Conservation (phyloP, 2,329 filamentous ascomycete genomes). For the Curvularia sp. region DNA sequence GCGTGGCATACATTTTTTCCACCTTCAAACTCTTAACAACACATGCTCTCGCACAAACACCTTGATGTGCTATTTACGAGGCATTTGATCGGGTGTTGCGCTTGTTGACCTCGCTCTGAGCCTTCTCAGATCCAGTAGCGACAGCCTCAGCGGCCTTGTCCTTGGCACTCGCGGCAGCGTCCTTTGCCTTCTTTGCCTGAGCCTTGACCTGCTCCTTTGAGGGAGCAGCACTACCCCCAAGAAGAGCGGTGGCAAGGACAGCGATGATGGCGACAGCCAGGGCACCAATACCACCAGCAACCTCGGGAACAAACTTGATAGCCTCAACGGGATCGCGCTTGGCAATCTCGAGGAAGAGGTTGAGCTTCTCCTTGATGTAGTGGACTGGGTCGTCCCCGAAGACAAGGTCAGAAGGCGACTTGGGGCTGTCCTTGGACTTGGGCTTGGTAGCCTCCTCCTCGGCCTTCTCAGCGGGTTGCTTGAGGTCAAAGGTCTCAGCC, state of each 20-base stretch:
- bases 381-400: slow-evolving; percentile 90
- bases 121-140: slow-evolving; percentile 71
- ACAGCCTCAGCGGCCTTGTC: slow-evolving; percentile 72
- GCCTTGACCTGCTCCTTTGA: slow-evolving; percentile 73
- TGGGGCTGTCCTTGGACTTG: slow-evolving; percentile 69
- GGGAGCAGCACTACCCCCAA: slow-evolving; percentile 67
- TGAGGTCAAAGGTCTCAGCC: slow-evolving; percentile 87
- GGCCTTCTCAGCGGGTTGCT: slow-evolving; percentile 82
- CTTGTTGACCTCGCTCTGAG: slow-evolving; percentile 73
- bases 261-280: slow-evolving; percentile 73
- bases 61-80: slow-evolving; percentile 27
- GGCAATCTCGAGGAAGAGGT: slow-evolving; percentile 86
- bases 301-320: slow-evolving; percentile 88
- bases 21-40: slow-evolving; percentile 2
- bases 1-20: slow-evolving; percentile 15
- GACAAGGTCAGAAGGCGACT: slow-evolving; percentile 77
- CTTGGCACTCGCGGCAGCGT: slow-evolving; percentile 69
- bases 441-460: slow-evolving; percentile 81
- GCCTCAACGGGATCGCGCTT: slow-evolving; percentile 83
- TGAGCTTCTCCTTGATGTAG: slow-evolving; percentile 90
- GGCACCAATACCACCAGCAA: slow-evolving; percentile 79
- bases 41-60: slow-evolving; percentile 1
- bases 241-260: slow-evolving; percentile 71
- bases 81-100: slow-evolving; percentile 54
- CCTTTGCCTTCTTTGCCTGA: slow-evolving; percentile 77